Base-by-base conservation (phyloP, 331 rosid species). In the Rosa hybrid region DNA sequence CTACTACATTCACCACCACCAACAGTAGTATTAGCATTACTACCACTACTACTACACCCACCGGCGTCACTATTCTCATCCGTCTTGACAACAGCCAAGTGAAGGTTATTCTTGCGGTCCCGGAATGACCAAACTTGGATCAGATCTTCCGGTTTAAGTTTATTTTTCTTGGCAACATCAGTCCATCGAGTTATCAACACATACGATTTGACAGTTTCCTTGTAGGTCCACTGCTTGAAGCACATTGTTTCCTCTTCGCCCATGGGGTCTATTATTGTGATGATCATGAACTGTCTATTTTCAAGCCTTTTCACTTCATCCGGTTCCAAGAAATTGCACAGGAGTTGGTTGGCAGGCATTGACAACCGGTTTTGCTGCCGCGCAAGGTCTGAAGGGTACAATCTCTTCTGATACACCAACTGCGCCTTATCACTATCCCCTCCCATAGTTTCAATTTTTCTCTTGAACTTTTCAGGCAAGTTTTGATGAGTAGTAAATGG, bases 61-160 rank as follows among this genome's bases (percentile, higher is more conserved):
- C 2, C 68, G 27, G 38, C 68, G 17, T 62, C 17, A 25, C 41
- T 13, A 27, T 5, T 30, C 9, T 63, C 42, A 14, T 34, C 21
- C 71, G 23, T 65, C 71, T 39, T 65, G 71, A 34, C 71, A 65
- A 65, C 10, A 14, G 45, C 71, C 45, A 65, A 65, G 21, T 65
- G 71, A 34, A 65, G 71, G 23, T 38, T 38, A 23, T 65, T 65
- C n/a, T 38, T 11, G 12, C 45, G 11, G 71, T 67, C 48, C 48
- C 71, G 25, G 48, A 67, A 67, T 8, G 71, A 7, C 71, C 71
- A 67, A 16, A 67, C 25, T 67, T 67, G 48, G 71, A 67, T 67
- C 23, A 8, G 13, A 8, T 67, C 71, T 5, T 0, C 6, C 12
- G 0, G 5, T 34, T 7, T 0, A 8, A 67, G 71, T 6, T 12